Conservation (phyloP, 257 asterid genomes). For the Capsicum baccatum region DNA sequence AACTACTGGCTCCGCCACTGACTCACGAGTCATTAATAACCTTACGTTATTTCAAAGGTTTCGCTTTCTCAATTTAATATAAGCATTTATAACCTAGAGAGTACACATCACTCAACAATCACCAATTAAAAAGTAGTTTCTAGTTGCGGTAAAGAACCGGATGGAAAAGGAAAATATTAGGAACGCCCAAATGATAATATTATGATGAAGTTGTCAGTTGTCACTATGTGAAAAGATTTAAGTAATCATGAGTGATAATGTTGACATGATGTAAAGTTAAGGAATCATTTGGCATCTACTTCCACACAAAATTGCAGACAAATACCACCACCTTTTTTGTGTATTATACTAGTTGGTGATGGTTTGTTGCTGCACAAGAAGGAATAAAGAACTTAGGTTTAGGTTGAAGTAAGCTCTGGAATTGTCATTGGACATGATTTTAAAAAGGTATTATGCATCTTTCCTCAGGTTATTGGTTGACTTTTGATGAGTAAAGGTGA, state of each 20-base stretch:
- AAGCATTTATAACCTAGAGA: background rate
- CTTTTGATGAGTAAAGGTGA: background rate
- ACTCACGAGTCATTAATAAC: background rate
- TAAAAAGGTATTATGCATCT: background rate
- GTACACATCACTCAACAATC: background rate
- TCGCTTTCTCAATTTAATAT: background rate
- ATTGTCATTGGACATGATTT: background rate
- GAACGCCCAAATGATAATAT: background rate
- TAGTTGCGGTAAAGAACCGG: background rate
- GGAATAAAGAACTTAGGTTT: background rate
- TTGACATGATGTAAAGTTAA: background rate
- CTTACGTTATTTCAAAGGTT: background rate
- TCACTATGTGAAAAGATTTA: conserved; percentile 10
- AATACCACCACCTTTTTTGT: background rate
- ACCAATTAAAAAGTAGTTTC: background rate
- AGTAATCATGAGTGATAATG: background rate
- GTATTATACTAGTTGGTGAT: background rate
- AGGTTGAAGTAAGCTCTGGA: background rate
- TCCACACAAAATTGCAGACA: background rate
- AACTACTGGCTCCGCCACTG: too few relatives aligned
- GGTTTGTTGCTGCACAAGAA: background rate
- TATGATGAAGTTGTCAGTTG: background rate
- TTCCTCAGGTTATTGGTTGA: background rate
- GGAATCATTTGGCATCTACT: background rate
- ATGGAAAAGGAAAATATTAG: background rate